phyloP scores from a whole-genome alignment of 176 grass and related monocot species.

The Carex kokanica region DNA sequence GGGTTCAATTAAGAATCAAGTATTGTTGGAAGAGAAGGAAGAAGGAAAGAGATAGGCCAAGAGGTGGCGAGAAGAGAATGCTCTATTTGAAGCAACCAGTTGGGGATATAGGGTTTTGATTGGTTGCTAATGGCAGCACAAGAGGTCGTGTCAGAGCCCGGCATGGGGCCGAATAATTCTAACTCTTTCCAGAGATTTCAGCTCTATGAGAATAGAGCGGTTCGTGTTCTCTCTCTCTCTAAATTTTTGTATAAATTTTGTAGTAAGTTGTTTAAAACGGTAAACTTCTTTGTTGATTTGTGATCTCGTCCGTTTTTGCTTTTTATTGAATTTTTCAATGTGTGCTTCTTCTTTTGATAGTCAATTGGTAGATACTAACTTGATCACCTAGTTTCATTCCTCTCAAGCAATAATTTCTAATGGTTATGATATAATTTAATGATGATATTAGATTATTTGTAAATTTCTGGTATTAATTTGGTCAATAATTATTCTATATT shows the following conservation, averaged over 20 bases:
- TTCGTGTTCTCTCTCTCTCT: conserved; percentile 25
- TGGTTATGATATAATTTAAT: neutral
- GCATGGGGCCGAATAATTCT: conserved; percentile 29
- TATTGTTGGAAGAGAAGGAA: conserved; percentile 24
- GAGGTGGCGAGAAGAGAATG: conserved; percentile 46
- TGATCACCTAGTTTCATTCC: neutral
- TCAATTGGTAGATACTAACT: neutral
- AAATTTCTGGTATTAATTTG: neutral
- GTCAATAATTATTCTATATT: neutral
- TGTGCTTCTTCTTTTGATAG: neutral
- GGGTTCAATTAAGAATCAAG: neutral
- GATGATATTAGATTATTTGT: neutral
- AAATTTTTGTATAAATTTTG: neutral
- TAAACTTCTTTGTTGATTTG: neutral
- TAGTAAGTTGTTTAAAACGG: neutral
- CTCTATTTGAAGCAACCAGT: conserved; percentile 70
- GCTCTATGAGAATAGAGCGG: conserved; percentile 65
- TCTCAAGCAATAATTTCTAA: neutral
- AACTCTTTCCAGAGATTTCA: conserved; percentile 59
- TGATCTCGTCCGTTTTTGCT: neutral
- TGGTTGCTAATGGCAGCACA: conserved; percentile 31
- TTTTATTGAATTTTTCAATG: neutral
- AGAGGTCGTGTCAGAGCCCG: conserved; percentile 7
- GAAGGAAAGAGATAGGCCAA: neutral
- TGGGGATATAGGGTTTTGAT: conserved; percentile 48